Base-by-base conservation (phyloP, 2,329 filamentous ascomycete genomes). In the Cercospora berteroae region DNA sequence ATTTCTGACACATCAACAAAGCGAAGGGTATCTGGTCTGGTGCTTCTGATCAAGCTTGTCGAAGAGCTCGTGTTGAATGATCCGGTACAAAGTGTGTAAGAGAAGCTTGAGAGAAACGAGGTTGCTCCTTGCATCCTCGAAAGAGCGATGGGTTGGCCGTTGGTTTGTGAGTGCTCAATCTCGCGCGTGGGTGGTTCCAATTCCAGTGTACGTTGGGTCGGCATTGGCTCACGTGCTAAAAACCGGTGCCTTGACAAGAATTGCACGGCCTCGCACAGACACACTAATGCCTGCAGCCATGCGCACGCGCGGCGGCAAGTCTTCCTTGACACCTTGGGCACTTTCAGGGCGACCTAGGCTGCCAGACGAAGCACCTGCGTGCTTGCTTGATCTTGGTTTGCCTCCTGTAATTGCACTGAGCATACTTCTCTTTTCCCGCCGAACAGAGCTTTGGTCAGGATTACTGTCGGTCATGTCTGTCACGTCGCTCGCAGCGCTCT, bases 201-300 rank as follows among this genome's bases (percentile, higher is more conserved):
- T n/a, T 33, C 23, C 25, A 16, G 9, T 27, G n/a, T 13, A 39
- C 2, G 60, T 7, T 29, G 16, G 16, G 33, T 29, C 12, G 7
- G 18, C 9, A 25, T 48, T 52, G n/a, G 58, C 36, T 70, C 66
- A 76, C 56, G 74, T 75, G 68, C 72, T 74, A 66, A 76, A 83
- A 12, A 84, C 81, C 5, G 82, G 82, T 63, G 83, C 82, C 74
- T 84, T 84, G 63, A 82, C 80, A 71, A 85, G 72, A 36, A 84
- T 80, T 50, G 78, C 80, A 70, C 82, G 80, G n/a, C 82, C 81
- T 57, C 82, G 78, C 39, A 84, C 81, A 67, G 80, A 78, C n/a
- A 84, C 82, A 7, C 80, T 79, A 52, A 84, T 76, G 33, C 82
- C 82, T 10, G 81, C 81, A 16, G 82, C 79, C 75, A 85, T 76